These are phyloP conservation scores for Pseudonectria foliicola DNA, from an alignment of 2,329 filamentous ascomycete species.

Conservation along the genomic window DNA sequence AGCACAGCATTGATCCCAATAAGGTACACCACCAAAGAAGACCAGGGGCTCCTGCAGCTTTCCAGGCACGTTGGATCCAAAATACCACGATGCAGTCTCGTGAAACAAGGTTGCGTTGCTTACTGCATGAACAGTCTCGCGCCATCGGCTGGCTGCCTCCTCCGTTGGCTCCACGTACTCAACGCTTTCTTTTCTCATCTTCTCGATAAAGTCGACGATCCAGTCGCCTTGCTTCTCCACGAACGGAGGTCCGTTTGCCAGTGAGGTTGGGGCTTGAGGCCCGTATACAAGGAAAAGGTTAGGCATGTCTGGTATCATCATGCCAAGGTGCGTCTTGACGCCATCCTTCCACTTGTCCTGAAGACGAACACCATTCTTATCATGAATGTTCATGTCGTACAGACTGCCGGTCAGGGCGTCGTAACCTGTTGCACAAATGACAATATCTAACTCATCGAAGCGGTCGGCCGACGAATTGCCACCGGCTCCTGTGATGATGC, in stretches of 20 bases:
- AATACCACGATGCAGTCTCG: neutral
- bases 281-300: constrained; percentile 20
- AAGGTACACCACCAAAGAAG: neutral
- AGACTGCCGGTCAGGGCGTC: constrained; percentile 16
- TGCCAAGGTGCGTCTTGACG: constrained; percentile 15
- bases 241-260: constrained; percentile 12
- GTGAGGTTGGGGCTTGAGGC: constrained; percentile 11
- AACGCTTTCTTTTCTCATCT: neutral
- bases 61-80: constrained; percentile 1
- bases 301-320: constrained; percentile 14
- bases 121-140: neutral
- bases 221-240: constrained; percentile 12
- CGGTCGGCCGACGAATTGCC: neutral
- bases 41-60: neutral
- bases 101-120: neutral
- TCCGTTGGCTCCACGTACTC: neutral
- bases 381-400: constrained; percentile 14
- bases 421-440: constrained; percentile 19
- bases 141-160: neutral
- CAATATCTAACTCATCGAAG: constrained; percentile 28
- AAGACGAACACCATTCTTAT: constrained; percentile 8
- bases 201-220: constrained; percentile 4
- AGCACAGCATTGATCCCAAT: too few species aligned
- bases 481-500: constrained; percentile 34
- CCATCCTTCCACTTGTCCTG: constrained; percentile 10